Percentiles rank a stretch among this genome's conserved stretches.
Evolutionary conservation across 164 flowering plant species (phyloP).

Genomic region (Santalum album): DNA sequence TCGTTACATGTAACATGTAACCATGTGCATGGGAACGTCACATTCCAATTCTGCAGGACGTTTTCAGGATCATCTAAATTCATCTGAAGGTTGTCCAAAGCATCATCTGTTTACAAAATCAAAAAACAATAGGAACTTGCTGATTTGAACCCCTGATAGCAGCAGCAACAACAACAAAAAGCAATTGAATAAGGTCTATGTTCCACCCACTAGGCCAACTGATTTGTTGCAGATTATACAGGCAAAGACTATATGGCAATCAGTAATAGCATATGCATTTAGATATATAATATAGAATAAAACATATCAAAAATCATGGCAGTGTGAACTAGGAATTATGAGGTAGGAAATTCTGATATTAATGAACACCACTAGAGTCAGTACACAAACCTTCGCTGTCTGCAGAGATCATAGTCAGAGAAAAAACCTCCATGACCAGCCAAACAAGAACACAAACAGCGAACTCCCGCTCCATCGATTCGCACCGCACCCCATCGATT

Average conservation of each 20-base stretch:
- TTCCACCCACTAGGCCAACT: too few relatives aligned
- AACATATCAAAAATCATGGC: too few relatives aligned
- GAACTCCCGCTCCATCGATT: slow-evolving; percentile 24
- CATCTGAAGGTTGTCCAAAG: slow-evolving; percentile 57
- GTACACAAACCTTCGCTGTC: slow-evolving; percentile 44
- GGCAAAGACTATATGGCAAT: too few relatives aligned
- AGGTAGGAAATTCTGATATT: background rate
- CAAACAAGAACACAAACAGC: slow-evolving; percentile 18
- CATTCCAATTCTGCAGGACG: slow-evolving; percentile 94
- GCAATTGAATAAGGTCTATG: too few relatives aligned
- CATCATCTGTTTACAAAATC: slow-evolving; percentile 60
- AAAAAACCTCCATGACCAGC: slow-evolving; percentile 26
- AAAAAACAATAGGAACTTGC: background rate
- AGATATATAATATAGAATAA: too few relatives aligned
- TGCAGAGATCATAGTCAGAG: slow-evolving; percentile 28
- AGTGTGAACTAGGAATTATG: background rate
- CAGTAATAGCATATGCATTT: too few relatives aligned
- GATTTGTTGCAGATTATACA: too few relatives aligned
- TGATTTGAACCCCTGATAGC: too few relatives aligned
- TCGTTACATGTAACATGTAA: slow-evolving; percentile 91
- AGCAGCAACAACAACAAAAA: too few relatives aligned
- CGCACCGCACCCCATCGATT: too few relatives aligned
- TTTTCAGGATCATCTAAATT: slow-evolving; percentile 79
- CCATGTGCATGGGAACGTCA: slow-evolving; percentile 95
- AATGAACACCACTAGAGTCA: too few relatives aligned